phyloP scores from a whole-genome alignment of 202 grass and related monocot genomes.

The Elaeis oleifera region DNA sequence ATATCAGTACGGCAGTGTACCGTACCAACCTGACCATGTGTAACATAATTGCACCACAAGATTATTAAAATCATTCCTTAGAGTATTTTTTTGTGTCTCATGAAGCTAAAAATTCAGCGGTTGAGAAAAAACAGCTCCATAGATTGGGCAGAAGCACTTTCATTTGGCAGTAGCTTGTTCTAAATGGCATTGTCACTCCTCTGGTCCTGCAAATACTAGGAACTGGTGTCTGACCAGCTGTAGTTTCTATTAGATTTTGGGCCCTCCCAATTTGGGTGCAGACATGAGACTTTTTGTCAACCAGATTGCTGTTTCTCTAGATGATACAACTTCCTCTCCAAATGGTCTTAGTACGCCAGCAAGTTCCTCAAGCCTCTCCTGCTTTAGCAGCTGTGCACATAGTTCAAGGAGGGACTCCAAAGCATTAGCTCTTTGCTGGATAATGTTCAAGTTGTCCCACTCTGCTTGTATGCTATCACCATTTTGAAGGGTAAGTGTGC shows the following conservation, averaged over 20 bases:
- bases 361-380: slow-evolving; percentile 78
- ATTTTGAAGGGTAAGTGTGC: slow-evolving; percentile 32
- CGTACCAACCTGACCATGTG: no score
- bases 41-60: no score
- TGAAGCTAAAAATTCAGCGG: no score
- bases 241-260: slow-evolving; percentile 10
- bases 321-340: slow-evolving; percentile 62
- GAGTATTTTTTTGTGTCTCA: no score
- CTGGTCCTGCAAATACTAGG: no score
- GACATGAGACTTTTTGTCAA: slow-evolving; percentile 78
- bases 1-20: no score
- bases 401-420: slow-evolving; percentile 83
- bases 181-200: no score
- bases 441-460: slow-evolving; percentile 68
- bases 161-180: no score
- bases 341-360: slow-evolving; percentile 67
- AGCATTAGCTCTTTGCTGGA: slow-evolving; percentile 76
- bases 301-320: slow-evolving; percentile 81
- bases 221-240: no score
- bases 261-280: slow-evolving; percentile 36
- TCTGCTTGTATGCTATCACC: slow-evolving; percentile 31
- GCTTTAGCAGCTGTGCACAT: slow-evolving; percentile 61
- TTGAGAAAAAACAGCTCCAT: no score
- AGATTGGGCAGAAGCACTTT: no score
- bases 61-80: no score